phyloP scores from a whole-genome alignment of 2,329 filamentous ascomycete genomes.

The Aureobasidium sp. region DNA sequence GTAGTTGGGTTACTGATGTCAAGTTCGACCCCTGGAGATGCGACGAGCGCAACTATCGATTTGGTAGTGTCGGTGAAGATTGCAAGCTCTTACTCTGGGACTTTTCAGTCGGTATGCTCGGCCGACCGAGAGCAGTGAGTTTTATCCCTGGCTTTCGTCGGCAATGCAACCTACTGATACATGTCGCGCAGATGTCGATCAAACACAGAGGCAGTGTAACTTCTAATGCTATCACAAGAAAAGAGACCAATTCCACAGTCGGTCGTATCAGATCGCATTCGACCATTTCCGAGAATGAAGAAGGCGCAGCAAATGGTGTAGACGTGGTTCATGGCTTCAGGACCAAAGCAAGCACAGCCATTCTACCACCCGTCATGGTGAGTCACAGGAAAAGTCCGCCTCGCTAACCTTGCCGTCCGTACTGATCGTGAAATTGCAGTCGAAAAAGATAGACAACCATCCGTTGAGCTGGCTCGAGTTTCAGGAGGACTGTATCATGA shows the following conservation, averaged over 20 bases:
- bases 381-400: slow-evolving; percentile 22
- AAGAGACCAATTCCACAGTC: slow-evolving; percentile 39
- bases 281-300: slow-evolving; percentile 43
- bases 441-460: slow-evolving; percentile 77
- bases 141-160: background rate
- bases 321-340: slow-evolving; percentile 72
- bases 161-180: background rate
- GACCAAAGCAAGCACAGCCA: slow-evolving; percentile 71
- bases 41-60: slow-evolving; percentile 89
- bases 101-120: slow-evolving; percentile 94
- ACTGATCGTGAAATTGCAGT: slow-evolving; percentile 37
- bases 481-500: slow-evolving; percentile 86
- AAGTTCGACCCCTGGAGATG: slow-evolving; percentile 97
- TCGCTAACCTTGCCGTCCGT: background rate
- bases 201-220: slow-evolving; percentile 48
- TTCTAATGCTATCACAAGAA: slow-evolving; percentile 53
- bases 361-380: slow-evolving; percentile 85
- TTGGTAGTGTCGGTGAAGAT: slow-evolving; percentile 93
- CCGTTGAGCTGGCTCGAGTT: slow-evolving; percentile 89
- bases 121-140: slow-evolving; percentile 76
- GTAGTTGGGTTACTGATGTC: slow-evolving; percentile 89
- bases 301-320: slow-evolving; percentile 26
- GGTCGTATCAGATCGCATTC: slow-evolving; percentile 64
- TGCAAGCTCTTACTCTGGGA: slow-evolving; percentile 89
- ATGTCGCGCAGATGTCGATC: slow-evolving; percentile 31